Conservation (phyloP, 768 basidiomycete species). For the Ramaria sp. region DNA sequence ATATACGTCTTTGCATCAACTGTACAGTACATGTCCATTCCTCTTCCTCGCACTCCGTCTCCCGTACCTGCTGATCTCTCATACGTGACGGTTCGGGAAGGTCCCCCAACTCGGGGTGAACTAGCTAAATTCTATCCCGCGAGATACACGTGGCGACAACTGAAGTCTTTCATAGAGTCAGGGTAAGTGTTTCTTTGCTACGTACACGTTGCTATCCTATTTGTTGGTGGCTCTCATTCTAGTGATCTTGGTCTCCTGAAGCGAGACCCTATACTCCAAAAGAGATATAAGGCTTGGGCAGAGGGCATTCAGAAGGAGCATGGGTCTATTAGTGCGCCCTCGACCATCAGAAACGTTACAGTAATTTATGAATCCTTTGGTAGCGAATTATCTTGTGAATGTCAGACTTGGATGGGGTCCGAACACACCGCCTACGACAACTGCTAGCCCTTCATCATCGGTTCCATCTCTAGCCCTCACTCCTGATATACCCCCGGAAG, state of each 20-base stretch:
- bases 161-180: slow-evolving; percentile 70
- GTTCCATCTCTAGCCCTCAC: slow-evolving; percentile 8
- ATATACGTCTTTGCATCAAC: too few relatives aligned
- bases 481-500: not conserved
- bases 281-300: slow-evolving; percentile 53
- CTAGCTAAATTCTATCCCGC: slow-evolving; percentile 59
- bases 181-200: slow-evolving; percentile 34
- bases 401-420: slow-evolving; percentile 65
- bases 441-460: slow-evolving; percentile 4
- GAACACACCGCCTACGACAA: not conserved
- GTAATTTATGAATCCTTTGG: slow-evolving; percentile 12
- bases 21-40: not conserved
- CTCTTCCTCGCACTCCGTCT: slow-evolving; percentile 3
- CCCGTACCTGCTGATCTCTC: slow-evolving; percentile 2
- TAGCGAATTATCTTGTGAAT: slow-evolving; percentile 64
- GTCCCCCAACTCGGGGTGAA: slow-evolving; percentile 61
- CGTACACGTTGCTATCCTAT: not conserved
- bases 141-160: slow-evolving; percentile 64
- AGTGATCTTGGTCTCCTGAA: slow-evolving; percentile 78
- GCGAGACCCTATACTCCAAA: slow-evolving; percentile 59
- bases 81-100: slow-evolving; percentile 16
- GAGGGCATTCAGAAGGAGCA: slow-evolving; percentile 43
- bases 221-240: not conserved
- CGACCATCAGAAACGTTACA: not conserved
- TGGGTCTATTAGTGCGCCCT: slow-evolving; percentile 51